Base-by-base conservation (phyloP, 495 filamentous ascomycete genomes). In the Xylaria bambusicola region DNA sequence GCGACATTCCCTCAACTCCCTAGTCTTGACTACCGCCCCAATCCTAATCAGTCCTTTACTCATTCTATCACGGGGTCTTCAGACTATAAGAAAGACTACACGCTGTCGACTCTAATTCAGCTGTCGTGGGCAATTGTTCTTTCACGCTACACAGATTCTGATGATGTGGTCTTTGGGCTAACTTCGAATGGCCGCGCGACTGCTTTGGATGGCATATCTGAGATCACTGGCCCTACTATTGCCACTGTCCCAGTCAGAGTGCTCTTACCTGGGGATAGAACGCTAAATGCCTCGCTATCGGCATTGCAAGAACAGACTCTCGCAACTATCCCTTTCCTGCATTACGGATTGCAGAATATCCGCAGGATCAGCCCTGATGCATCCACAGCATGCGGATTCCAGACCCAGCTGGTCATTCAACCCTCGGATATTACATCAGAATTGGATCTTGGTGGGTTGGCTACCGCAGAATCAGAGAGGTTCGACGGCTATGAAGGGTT, bases 191-290 rank as follows among this genome's bases (percentile, higher is more conserved):
- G 83, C 33, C 72, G 84, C 0, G 71, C 77, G 21, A 73, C 75
- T 9, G 66, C 74, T 8, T 61, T 85, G 1, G 55, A 65, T 6
- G 81, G 76, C 18, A 67, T 86, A n/a, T 70, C 70, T n/a, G 67
- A 73, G 20, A 79, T 84, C 49, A 64, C 73, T 6, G 83, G 81
- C 0, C 77, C 85, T 0, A 72, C 84, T 0, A 79, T 88, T 40
- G 77, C 84, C 17, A 87, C 86, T 0, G 67, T 87, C 0, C 86
- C 86, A 5, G 68, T 82, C 13, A 75, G 84, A 1, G 66, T 75
- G 3, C 54, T 40, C 1, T 20, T 71, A 4, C 40, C 46, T 23
- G 33, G 40, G 18, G 58, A 60, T 8, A 50, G 47, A 41, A 12
- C 29, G 15, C n/a, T 70, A 2, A 33, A 24, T 12, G 42, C 45